Evolutionary conservation across 2,329 filamentous ascomycete species (phyloP), one percentile per base, ranked within the genome.

Genomic region (Talaromyces verruculosus): DNA sequence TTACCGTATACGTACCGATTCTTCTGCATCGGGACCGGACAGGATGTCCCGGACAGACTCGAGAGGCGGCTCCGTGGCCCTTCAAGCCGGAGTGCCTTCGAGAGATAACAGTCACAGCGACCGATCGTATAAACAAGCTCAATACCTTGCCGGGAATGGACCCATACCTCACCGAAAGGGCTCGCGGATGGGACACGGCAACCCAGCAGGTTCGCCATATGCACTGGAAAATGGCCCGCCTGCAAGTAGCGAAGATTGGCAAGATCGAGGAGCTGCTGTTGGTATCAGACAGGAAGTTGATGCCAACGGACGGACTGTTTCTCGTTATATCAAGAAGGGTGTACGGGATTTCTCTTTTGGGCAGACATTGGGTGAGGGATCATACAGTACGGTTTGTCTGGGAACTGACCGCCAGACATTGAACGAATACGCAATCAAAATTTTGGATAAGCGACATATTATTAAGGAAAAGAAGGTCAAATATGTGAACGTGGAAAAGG

Each of bases 391-490:
- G 8, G 95, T 99, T 43, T 88, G 95, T 69, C 88, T 95, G 62
- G 95, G 93, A 43, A 97, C 93, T 3, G 95, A 99, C 78, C 89
- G 94, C 68, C 92, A 97, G 78, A 97, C 92, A 0, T 82, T 96
- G 66, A 96, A 96, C 73, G 94, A 99, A 77, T 98, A 98, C 75
- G 95, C 95, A 30, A 93, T 99, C 80, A 99, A 99, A 78, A 94
- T 99, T 17, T 86, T 99, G 57, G 95, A 99, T 80, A 99, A 99
- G 81, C 88, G 93, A 73, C 95, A 99, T 78, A 99, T 99, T 75
- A 99, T 99, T 84, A 99, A 98, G 80, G 95, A 99, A 81, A 98
- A 97, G 80, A 99, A 99, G 84, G 96, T 99, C 74, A 99, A 99
- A 84, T 99, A 99, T 75, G 95, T 99, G 79, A 99, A 98, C 79